Conservation (phyloP, 306 rosid genomes). For the Alnus rubra region DNA sequence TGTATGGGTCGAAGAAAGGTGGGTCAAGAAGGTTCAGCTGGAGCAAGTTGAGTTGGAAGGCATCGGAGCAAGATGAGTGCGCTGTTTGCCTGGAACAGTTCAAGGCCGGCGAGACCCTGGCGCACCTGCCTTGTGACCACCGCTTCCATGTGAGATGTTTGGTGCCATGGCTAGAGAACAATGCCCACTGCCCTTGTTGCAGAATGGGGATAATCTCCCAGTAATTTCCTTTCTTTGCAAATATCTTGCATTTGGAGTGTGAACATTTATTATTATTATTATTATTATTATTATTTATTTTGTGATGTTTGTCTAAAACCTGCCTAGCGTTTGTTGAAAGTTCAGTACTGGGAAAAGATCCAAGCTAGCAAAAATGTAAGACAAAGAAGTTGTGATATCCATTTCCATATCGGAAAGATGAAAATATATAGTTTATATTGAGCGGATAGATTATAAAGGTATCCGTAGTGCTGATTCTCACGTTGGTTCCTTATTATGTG, state of each 20-base stretch:
- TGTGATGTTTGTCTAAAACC: too few relatives aligned
- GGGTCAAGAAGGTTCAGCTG: slow-evolving; percentile 54
- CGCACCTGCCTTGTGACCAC: slow-evolving; percentile 61
- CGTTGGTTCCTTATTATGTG: too few relatives aligned
- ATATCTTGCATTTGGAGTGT: too few relatives aligned
- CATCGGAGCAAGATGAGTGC: slow-evolving; percentile 59
- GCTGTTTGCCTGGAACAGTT: slow-evolving; percentile 58
- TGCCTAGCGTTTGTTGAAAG: neutral
- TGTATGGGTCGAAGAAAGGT: slow-evolving; percentile 33
- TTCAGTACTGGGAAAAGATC: neutral
- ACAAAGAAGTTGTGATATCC: too few relatives aligned
- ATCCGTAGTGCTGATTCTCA: too few relatives aligned
- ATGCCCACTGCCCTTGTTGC: slow-evolving; percentile 85
- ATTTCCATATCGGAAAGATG: too few relatives aligned
- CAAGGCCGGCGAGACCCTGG: slow-evolving; percentile 36
- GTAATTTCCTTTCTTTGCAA: neutral
- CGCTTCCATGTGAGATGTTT: slow-evolving; percentile 74
- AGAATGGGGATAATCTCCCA: slow-evolving; percentile 37
- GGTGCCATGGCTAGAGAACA: slow-evolving; percentile 77
- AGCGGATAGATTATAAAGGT: too few relatives aligned
- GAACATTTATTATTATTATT: too few relatives aligned
- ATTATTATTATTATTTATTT: too few relatives aligned
- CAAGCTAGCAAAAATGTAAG: too few relatives aligned
- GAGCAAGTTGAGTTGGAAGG: slow-evolving; percentile 55
- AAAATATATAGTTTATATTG: too few relatives aligned